A percentile compares a stretch with the other conserved stretches of the same genome.
These are phyloP conservation scores for Vinca major DNA, from an alignment of 305 asterid species.

Conservation along the genomic window DNA sequence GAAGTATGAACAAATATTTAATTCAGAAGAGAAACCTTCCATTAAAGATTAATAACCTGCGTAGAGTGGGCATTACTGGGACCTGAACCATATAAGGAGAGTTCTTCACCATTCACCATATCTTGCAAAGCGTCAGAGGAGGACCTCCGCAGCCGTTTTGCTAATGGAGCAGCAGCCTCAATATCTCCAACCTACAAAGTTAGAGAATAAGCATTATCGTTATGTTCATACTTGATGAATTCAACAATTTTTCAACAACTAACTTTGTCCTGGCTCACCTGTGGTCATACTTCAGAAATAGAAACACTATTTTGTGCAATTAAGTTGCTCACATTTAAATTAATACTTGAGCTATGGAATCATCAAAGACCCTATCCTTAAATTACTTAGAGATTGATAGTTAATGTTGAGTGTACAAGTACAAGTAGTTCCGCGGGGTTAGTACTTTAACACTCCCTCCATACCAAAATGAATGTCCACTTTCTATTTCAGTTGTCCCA, in stretches of 20 bases:
- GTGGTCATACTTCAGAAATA: neutral
- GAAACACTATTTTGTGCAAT: neutral
- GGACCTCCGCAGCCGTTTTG: constrained; percentile 74
- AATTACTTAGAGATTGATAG: neutral
- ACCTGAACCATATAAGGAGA: constrained; percentile 69
- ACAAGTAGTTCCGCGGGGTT: neutral
- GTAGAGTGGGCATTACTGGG: constrained; percentile 70
- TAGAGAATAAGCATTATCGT: neutral
- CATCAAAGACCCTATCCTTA: neutral
- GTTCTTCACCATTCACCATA: constrained; percentile 70
- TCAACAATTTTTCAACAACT: neutral
- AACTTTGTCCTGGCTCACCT: neutral
- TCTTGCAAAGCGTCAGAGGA: constrained; percentile 87
- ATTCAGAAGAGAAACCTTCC: constrained; percentile 5
- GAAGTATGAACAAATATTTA: constrained; percentile 2
- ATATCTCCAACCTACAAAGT: constrained; percentile 72
- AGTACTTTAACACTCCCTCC: neutral
- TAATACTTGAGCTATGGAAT: neutral
- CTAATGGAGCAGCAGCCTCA: constrained; percentile 65
- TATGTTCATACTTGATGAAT: neutral
- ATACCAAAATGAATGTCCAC: no score
- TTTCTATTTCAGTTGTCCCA: no score
- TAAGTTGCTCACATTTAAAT: neutral
- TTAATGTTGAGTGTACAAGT: neutral
- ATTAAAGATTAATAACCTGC: constrained; percentile 43